Conservation (phyloP, 768 basidiomycete genomes). For the Amanita exitialis region DNA sequence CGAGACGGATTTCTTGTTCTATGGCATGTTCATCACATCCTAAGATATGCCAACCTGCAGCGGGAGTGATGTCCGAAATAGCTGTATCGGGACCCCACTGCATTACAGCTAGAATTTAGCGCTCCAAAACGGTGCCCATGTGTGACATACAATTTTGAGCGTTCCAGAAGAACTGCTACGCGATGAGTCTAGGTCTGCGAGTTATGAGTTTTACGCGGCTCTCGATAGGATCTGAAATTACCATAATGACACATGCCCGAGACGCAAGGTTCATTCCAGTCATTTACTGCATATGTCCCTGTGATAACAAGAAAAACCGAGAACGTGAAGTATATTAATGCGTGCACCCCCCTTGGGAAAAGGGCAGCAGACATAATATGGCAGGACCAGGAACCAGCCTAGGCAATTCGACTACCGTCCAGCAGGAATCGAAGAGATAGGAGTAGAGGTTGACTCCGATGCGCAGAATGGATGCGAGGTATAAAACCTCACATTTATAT, state of each 20-base stretch:
- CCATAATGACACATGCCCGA: slow-evolving; percentile 11
- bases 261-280: slow-evolving; percentile 12
- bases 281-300: slow-evolving; percentile 6
- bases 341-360: background rate
- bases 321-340: background rate
- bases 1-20: slow-evolving; percentile 23
- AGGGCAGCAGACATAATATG: background rate
- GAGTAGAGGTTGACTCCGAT: background rate
- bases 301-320: background rate
- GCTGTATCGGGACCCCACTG: slow-evolving; percentile 16
- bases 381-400: background rate
- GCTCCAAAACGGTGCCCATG: background rate
- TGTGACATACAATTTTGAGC: background rate
- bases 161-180: background rate
- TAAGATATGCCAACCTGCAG: slow-evolving; percentile 30
- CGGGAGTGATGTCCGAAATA: slow-evolving; percentile 27
- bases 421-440: background rate
- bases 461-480: no score
- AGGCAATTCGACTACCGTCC: background rate
- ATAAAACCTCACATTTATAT: background rate
- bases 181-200: slow-evolving; percentile 2
- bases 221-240: background rate
- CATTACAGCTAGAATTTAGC: background rate
- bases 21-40: slow-evolving; percentile 21
- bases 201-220: background rate